Conservation (phyloP, 805 yeast genomes). For the Saccharomycodes ludwigii region DNA sequence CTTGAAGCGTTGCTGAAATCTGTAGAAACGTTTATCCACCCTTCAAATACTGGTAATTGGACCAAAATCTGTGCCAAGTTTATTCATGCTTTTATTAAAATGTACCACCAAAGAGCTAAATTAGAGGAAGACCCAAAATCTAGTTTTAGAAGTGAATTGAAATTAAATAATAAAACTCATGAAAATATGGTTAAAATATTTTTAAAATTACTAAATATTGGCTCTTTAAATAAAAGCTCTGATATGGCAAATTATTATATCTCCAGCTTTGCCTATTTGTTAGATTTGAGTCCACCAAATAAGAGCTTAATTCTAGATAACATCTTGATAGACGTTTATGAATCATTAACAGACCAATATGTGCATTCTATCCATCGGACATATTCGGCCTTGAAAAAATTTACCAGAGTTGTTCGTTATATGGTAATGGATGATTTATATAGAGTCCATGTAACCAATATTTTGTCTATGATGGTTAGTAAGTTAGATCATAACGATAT, state of each 20-base stretch:
- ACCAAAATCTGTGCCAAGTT: conserved; percentile 54
- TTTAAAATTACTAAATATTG: conserved; percentile 41
- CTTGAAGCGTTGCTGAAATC: conserved; percentile 51
- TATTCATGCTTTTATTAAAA: conserved; percentile 44
- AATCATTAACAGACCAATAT: conserved; percentile 48
- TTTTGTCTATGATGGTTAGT: conserved; percentile 56
- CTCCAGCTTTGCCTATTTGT: conserved; percentile 46
- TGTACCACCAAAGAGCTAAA: conserved; percentile 45
- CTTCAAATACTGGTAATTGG: conserved; percentile 92
- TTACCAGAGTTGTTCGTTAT: conserved; percentile 53
- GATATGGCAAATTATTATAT: conserved; percentile 45
- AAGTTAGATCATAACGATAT: conserved; percentile 88
- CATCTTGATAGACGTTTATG: conserved; percentile 62
- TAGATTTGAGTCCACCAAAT: conserved; percentile 43
- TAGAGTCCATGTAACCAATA: conserved; percentile 67
- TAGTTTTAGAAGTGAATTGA: conserved; percentile 11
- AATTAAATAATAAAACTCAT: conserved; percentile 25
- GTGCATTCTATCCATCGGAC: conserved; percentile 73
- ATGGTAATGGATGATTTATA: conserved; percentile 52
- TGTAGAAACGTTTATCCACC: conserved; percentile 74
- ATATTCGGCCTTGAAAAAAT: conserved; percentile 53
- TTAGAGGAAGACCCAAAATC: conserved; percentile 31
- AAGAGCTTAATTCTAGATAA: conserved; percentile 34
- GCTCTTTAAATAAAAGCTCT: conserved; percentile 66
- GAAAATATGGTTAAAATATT: conserved; percentile 29